Conservation (phyloP, 2,329 filamentous ascomycete species). For the Pezicula radicicola region DNA sequence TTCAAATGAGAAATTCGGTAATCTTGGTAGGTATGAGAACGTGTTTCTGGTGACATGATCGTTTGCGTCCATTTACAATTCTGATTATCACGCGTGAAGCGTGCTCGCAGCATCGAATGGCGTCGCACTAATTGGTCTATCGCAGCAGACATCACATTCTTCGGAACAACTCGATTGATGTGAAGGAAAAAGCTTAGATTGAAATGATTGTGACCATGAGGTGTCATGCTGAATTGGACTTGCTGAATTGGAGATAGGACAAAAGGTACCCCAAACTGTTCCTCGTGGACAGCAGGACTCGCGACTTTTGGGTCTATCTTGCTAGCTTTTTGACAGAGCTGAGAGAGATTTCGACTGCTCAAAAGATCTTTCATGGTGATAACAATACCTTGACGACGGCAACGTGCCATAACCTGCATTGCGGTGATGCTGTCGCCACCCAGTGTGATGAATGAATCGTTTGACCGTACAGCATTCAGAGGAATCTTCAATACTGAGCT, state of each 20-base stretch:
- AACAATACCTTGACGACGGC: too few species aligned
- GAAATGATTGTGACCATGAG: slow-evolving; percentile 11
- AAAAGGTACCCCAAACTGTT: neutral
- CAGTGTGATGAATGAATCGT: too few species aligned
- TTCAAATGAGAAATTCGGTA: neutral
- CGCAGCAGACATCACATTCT: slow-evolving; percentile 13
- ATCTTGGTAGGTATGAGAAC: neutral
- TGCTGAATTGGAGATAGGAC: slow-evolving; percentile 18
- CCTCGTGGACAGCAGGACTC: neutral
- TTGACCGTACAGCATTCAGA: too few species aligned
- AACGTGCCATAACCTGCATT: too few species aligned
- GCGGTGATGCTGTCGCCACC: too few species aligned
- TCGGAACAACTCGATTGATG: neutral
- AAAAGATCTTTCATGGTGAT: too few species aligned
- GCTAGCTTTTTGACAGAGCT: too few species aligned
- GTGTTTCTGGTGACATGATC: slow-evolving; percentile 18
- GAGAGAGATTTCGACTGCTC: too few species aligned
- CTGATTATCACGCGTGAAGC: slow-evolving; percentile 25
- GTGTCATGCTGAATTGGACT: slow-evolving; percentile 11
- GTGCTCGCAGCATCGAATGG: slow-evolving; percentile 35
- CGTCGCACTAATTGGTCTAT: slow-evolving; percentile 25
- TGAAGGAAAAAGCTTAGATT: slow-evolving; percentile 15
- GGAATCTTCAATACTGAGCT: too few species aligned
- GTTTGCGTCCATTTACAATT: slow-evolving; percentile 27
- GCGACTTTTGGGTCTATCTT: too few species aligned